Conservation (phyloP, 257 asterid genomes). For the Ilex asprella region DNA sequence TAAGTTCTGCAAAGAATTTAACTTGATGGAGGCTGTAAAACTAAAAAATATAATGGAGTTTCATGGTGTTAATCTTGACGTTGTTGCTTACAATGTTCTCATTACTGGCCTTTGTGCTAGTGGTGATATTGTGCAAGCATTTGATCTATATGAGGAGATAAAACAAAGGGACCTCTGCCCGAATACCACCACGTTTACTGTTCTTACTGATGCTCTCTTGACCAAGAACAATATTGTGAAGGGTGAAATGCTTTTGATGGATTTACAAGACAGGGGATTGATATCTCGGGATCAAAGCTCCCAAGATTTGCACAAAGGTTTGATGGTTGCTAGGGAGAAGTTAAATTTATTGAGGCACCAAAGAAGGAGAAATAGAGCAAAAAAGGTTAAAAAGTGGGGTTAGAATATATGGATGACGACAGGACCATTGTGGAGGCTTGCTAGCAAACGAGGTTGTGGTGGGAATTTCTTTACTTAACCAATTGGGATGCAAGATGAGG, state of each 20-base stretch:
- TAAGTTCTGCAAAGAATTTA: slow-evolving; percentile 53
- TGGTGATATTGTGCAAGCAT: slow-evolving; percentile 39
- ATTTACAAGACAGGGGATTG: slow-evolving; percentile 63
- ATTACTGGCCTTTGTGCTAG: slow-evolving; percentile 47
- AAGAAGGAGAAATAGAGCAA: slow-evolving; percentile 18
- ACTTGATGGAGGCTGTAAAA: slow-evolving; percentile 45
- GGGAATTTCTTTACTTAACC: too few relatives aligned
- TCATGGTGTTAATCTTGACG: slow-evolving; percentile 62
- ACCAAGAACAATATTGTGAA: slow-evolving; percentile 35
- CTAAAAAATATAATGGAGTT: slow-evolving; percentile 57
- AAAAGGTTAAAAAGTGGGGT: slow-evolving; percentile 6
- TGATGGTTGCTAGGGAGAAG: slow-evolving; percentile 37
- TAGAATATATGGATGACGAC: neutral
- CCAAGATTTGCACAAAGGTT: slow-evolving; percentile 31
- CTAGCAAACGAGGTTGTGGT: neutral
- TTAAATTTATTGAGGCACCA: slow-evolving; percentile 40
- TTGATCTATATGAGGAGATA: slow-evolving; percentile 72
- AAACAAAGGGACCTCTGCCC: slow-evolving; percentile 52
- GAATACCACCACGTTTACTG: slow-evolving; percentile 49
- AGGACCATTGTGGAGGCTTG: neutral
- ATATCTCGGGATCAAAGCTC: slow-evolving; percentile 19
- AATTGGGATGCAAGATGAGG: too few relatives aligned
- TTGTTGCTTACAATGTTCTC: slow-evolving; percentile 69
- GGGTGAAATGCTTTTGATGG: slow-evolving; percentile 50
- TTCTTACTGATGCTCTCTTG: slow-evolving; percentile 40